These are phyloP conservation scores for Kitagawia praeruptora DNA, from an alignment of 129 eudicot species.

Conservation along the genomic window DNA sequence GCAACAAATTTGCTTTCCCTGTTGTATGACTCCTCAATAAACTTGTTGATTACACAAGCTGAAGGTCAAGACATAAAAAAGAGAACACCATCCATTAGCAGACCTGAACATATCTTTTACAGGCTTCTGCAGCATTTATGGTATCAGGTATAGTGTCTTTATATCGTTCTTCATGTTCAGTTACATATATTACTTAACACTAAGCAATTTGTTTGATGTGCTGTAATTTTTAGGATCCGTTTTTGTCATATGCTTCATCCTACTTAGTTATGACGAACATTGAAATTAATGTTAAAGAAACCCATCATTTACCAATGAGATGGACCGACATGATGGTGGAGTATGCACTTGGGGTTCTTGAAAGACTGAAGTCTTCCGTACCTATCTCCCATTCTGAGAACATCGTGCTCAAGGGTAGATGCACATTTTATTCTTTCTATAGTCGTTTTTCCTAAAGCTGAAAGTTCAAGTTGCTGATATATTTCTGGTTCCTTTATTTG, in stretches of 20 bases:
- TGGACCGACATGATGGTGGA: constrained; percentile 49
- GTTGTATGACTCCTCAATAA: constrained; percentile 38
- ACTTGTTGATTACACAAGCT: constrained; percentile 29
- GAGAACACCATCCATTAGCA: constrained; percentile 36
- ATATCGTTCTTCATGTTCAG: constrained; percentile 15
- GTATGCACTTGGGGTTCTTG: constrained; percentile 37
- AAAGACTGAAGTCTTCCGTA: constrained; percentile 34
- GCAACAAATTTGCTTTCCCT: constrained; percentile 56
- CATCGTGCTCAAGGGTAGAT: constrained; percentile 45
- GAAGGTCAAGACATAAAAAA: constrained; percentile 25
- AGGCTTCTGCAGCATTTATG: constrained; percentile 63
- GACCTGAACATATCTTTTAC: constrained; percentile 49
- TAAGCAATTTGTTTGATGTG: background rate
- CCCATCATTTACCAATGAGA: constrained; percentile 19
- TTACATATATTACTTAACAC: background rate
- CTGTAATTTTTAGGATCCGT: constrained; percentile 51
- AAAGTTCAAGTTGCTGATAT: constrained; percentile 4
- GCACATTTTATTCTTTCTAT: background rate
- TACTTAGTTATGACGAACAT: constrained; percentile 26
- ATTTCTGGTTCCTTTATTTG: background rate
- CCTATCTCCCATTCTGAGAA: constrained; percentile 36
- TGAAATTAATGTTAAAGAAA: constrained; percentile 21
- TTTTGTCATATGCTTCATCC: constrained; percentile 26
- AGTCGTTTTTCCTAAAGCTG: background rate
- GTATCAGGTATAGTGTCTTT: constrained; percentile 57